These are phyloP conservation scores for Nicotiana tabacum DNA, from an alignment of 257 asterid genomes.

Conservation along the genomic window DNA sequence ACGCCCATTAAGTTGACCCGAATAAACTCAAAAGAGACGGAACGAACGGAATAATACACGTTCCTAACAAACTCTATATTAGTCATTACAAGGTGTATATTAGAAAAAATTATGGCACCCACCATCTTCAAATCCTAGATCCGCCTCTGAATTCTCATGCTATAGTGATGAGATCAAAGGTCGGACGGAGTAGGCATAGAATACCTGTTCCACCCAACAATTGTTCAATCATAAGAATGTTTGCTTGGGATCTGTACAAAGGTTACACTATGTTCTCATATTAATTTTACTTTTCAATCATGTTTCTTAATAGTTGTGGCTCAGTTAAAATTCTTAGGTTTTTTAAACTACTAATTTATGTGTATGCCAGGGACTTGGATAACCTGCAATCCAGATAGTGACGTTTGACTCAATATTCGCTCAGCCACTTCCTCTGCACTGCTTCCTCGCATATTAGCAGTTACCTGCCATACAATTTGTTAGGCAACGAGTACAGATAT, in stretches of 20 bases:
- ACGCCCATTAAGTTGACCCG: too few relatives aligned
- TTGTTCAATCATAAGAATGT: background rate
- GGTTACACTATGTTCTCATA: background rate
- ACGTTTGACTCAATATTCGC: slow-evolving; percentile 70
- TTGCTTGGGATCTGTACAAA: background rate
- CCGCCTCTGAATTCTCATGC: background rate
- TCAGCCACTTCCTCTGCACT: slow-evolving; percentile 94
- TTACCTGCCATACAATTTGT: slow-evolving; percentile 44
- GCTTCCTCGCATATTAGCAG: slow-evolving; percentile 96
- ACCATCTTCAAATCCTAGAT: too few relatives aligned
- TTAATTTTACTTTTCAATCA: background rate
- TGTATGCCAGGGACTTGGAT: background rate
- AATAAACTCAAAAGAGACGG: too few relatives aligned
- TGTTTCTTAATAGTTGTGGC: background rate
- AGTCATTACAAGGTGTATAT: too few relatives aligned
- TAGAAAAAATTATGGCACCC: too few relatives aligned
- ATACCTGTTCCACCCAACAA: background rate
- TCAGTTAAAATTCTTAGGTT: background rate
- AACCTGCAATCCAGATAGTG: slow-evolving; percentile 93
- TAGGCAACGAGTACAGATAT: background rate
- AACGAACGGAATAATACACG: too few relatives aligned
- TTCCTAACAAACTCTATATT: too few relatives aligned
- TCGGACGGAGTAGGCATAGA: background rate
- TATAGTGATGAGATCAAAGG: background rate
- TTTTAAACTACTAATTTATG: background rate